These are phyloP conservation scores for Pseudozyma tsukubaensis DNA, from an alignment of 1,284 basidiomycete genomes.

Conservation along the genomic window DNA sequence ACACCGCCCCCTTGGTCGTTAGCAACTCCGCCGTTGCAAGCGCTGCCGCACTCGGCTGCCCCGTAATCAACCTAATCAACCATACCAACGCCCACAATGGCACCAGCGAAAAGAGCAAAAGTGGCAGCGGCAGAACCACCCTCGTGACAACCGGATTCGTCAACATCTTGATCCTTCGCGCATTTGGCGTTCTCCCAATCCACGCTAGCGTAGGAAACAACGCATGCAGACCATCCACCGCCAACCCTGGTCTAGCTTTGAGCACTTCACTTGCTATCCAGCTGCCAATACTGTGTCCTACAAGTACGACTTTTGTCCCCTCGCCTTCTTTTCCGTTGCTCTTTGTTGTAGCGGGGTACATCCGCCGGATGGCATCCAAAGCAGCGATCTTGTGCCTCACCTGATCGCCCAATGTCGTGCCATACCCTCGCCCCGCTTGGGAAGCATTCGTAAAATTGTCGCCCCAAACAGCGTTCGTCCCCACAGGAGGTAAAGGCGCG, in stretches of 20 bases:
- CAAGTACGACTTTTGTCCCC: constrained; percentile 44
- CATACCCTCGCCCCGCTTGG: constrained; percentile 36
- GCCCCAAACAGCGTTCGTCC: constrained; percentile 23
- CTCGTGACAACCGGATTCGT: constrained; percentile 19
- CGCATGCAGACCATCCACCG: constrained; percentile 48
- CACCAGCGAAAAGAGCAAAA: constrained; percentile 48
- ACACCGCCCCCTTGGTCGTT: constrained; percentile 37
- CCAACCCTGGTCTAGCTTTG: constrained; percentile 21
- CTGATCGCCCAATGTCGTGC: constrained; percentile 46
- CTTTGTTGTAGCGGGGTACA: constrained; percentile 17
- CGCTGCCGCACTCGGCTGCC: constrained; percentile 25
- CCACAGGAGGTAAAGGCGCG: constrained; percentile 35
- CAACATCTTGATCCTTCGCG: constrained; percentile 24
- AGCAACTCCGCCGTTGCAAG: constrained; percentile 50
- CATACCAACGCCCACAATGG: constrained; percentile 40
- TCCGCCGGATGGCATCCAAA: constrained; percentile 32
- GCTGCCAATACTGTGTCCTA: constrained; percentile 56
- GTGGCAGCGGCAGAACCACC: constrained; percentile 32
- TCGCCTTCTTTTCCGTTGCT: too few relatives aligned
- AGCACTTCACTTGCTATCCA: constrained; percentile 52
- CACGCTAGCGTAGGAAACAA: constrained; percentile 57
- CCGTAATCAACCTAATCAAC: constrained; percentile 33
- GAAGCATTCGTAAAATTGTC: constrained; percentile 12
- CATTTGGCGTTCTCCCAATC: constrained; percentile 56
- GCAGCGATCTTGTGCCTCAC: constrained; percentile 53